Conservation (phyloP, 768 basidiomycete species). For the Clavulina sp. region DNA sequence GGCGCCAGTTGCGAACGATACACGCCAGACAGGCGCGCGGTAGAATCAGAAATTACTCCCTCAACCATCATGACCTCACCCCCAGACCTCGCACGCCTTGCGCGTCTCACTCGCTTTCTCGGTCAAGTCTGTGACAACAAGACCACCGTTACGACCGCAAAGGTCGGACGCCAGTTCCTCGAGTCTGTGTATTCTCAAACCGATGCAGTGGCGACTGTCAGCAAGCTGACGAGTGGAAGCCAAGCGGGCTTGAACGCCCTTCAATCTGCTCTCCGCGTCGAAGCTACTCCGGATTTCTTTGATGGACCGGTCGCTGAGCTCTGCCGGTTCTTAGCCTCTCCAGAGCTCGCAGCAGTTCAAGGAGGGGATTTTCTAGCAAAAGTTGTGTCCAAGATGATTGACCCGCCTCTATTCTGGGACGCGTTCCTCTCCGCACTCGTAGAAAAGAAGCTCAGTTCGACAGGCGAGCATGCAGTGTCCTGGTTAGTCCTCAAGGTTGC, state of each 20-base stretch:
- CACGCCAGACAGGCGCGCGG: no score
- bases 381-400: constrained; percentile 26
- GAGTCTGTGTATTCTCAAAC: no score
- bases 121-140: no score
- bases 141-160: no score
- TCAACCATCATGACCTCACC: no score
- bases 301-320: constrained; percentile 26
- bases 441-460: constrained; percentile 13
- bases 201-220: no score
- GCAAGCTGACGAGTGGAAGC: no score
- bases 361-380: constrained; percentile 27
- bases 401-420: constrained; percentile 36
- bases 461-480: constrained; percentile 25
- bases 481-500: constrained; percentile 35
- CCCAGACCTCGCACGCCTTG: no score
- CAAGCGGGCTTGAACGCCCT: constrained; percentile 27
- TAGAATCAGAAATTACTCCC: no score
- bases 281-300: constrained; percentile 24
- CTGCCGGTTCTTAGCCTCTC: constrained; percentile 23
- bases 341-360: constrained; percentile 23
- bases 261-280: constrained; percentile 26
- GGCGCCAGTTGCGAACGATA: no score
- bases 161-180: no score
- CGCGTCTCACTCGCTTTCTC: no score
- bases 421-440: constrained; percentile 13